Base-by-base conservation (phyloP, 768 basidiomycete genomes). In the Tremella yokohamensis region DNA sequence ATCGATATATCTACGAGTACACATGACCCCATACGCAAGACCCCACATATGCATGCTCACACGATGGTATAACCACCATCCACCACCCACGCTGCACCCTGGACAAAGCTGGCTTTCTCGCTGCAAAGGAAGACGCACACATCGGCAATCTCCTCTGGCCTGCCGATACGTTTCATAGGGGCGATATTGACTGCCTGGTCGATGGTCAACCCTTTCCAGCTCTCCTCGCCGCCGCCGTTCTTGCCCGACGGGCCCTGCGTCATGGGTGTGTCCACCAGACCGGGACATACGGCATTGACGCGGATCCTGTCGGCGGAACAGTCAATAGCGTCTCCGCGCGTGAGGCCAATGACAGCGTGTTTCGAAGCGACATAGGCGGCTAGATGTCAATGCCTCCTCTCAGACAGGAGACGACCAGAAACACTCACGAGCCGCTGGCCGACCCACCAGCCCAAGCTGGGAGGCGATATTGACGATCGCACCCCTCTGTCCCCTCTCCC, bases 381-480 rank as follows among this genome's bases (percentile, higher is more conserved):
- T 68, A 40, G 4, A 3, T 12, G 37, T 16, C 51, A 15, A 26
- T 24, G 20, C 15, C 6, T 6, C 29, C 29, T 11, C 29, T 34
- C 11, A 34, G 29, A 34, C 6, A 11, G 29, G 29, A n/a, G n/a
- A n/a, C n/a, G n/a, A n/a, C n/a, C 29, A 9, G 49, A 42, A 15
- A 16, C 20, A 64, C 66, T 64, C 49, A 68, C 66, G 49, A 37
- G 63, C 57, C 48, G 58, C 56, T 11, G 60, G 53, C 24, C 62
- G 34, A 37, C 62, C 63, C 0, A 68, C 66, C 1, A 65, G 38
- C 11, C 63, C 66, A n/a, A 68, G 54, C 63, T 68, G 66, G 58
- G 61, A 62, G 4, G 66, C 66, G 16, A 68, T 62, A 54, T 68
- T 68, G n/a, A 68, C 66, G 22, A 68, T 64, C 34, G 57, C 50